phyloP scores from a whole-genome alignment of 2,329 filamentous ascomycete species.

The Xylariales sp. region DNA sequence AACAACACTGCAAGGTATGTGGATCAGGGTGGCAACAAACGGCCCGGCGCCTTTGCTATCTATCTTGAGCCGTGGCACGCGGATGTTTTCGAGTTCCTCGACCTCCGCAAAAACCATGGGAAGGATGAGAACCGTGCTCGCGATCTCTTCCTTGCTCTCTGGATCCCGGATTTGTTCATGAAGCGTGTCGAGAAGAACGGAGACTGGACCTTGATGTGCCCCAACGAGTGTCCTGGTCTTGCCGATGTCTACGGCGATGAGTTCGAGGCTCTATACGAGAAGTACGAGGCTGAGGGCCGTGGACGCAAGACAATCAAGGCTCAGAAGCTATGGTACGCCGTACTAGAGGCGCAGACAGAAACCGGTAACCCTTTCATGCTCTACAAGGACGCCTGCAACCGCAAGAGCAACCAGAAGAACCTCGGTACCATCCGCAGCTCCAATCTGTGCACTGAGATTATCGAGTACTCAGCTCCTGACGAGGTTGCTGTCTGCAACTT shows the following conservation, averaged over 20 bases:
- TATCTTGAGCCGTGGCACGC: conserved; percentile 99
- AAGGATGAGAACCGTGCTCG: conserved; percentile 97
- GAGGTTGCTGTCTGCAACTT: conserved; percentile 99
- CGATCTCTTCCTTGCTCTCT: conserved; percentile 94
- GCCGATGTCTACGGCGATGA: conserved; percentile 97
- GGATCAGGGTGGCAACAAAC: conserved; percentile 98
- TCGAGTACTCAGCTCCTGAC: conserved; percentile 95
- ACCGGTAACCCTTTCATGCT: conserved; percentile 99
- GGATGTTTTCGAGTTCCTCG: conserved; percentile 95
- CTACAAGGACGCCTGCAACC: conserved; percentile 98
- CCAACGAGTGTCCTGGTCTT: conserved; percentile 90
- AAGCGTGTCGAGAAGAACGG: conserved; percentile 96
- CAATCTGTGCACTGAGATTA: conserved; percentile 97
- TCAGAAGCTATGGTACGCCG: conserved; percentile 99
- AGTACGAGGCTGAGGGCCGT: conserved; percentile 82
- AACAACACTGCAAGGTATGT: conserved; percentile 99
- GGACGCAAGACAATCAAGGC: conserved; percentile 91
- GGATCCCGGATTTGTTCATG: conserved; percentile 99
- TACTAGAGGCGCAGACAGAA: conserved; percentile 96
- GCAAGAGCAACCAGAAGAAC: conserved; percentile 99
- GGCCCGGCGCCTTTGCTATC: conserved; percentile 95
- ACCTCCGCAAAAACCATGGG: conserved; percentile 97
- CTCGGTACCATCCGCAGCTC: conserved; percentile 97
- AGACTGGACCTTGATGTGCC: conserved; percentile 97
- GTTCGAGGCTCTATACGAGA: conserved; percentile 90